Evolutionary conservation across 192 early-diverging fungal genomes (phyloP).

Genomic region (Coemansia asiatica): DNA sequence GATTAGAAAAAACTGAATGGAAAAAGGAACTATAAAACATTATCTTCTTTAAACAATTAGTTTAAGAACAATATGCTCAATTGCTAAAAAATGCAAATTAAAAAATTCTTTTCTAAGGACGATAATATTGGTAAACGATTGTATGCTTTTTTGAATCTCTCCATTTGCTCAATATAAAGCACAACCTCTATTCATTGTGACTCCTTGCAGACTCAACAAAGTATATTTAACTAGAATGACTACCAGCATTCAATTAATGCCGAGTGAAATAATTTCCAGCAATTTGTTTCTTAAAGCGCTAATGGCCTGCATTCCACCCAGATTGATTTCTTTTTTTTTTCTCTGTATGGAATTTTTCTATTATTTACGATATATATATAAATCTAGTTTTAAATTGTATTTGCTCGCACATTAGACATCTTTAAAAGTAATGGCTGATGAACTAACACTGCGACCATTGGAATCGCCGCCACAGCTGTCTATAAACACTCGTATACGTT

Average conservation of each 20-base stretch:
- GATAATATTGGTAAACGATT: too few species aligned
- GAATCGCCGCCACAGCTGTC: background rate
- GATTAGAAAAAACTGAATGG: background rate
- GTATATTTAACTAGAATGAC: background rate
- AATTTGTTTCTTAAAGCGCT: background rate
- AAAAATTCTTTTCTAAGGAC: too few species aligned
- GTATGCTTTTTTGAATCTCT: too few species aligned
- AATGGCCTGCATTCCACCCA: background rate
- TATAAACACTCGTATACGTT: background rate
- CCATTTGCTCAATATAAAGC: too few species aligned
- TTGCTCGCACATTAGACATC: too few species aligned
- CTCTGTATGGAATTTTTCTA: background rate
- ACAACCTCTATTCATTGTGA: background rate
- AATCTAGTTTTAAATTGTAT: too few species aligned
- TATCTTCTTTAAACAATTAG: too few species aligned
- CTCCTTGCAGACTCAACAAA: background rate
- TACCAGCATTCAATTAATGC: background rate
- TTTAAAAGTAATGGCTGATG: background rate
- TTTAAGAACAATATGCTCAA: too few species aligned
- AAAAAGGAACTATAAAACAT: too few species aligned
- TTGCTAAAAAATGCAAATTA: too few species aligned
- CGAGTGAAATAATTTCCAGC: background rate
- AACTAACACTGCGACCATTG: background rate
- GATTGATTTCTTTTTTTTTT: background rate
- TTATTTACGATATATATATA: too few species aligned